Evolutionary conservation across 2,329 filamentous ascomycete species (phyloP).

Genomic region (Aspergillus sp.): DNA sequence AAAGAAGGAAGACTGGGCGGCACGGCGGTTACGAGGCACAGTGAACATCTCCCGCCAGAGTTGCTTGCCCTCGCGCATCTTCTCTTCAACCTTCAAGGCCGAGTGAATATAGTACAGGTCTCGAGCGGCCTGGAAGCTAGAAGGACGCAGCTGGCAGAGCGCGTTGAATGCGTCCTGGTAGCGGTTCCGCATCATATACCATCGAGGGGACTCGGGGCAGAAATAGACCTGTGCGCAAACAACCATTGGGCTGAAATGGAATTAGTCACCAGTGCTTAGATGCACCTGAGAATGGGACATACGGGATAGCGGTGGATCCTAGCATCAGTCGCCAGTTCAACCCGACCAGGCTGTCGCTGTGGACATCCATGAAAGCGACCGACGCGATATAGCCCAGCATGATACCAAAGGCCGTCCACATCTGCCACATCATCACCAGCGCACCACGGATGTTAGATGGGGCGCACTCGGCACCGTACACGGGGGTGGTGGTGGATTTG

Average conservation of each 20-base stretch:
- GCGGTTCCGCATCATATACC: slow-evolving; percentile 51
- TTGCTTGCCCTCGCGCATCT: slow-evolving; percentile 51
- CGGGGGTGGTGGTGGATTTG: slow-evolving; percentile 47
- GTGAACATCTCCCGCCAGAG: slow-evolving; percentile 60
- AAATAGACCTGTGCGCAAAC: slow-evolving; percentile 63
- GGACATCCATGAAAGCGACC: slow-evolving; percentile 44
- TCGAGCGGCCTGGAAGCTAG: slow-evolving; percentile 54
- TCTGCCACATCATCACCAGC: slow-evolving; percentile 55
- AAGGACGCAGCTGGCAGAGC: slow-evolving; percentile 50
- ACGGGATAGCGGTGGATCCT: slow-evolving; percentile 62
- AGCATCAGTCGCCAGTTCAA: slow-evolving; percentile 69
- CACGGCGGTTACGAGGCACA: slow-evolving; percentile 62
- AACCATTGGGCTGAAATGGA: slow-evolving; percentile 37
- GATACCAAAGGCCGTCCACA: slow-evolving; percentile 49
- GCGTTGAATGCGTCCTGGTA: slow-evolving; percentile 49
- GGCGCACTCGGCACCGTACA: slow-evolving; percentile 50
- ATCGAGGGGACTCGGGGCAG: slow-evolving; percentile 58
- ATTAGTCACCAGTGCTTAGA: neutral
- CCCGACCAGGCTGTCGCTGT: slow-evolving; percentile 33
- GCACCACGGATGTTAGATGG: slow-evolving; percentile 51
- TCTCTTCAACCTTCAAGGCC: slow-evolving; percentile 61
- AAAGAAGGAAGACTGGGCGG: slow-evolving; percentile 56
- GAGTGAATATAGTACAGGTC: slow-evolving; percentile 58
- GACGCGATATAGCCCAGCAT: slow-evolving; percentile 51
- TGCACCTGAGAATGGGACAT: neutral